Percentiles rank a stretch among this genome's conserved stretches.
Evolutionary conservation across 306 rosid species (phyloP).

Genomic region (Rosa rugosa): DNA sequence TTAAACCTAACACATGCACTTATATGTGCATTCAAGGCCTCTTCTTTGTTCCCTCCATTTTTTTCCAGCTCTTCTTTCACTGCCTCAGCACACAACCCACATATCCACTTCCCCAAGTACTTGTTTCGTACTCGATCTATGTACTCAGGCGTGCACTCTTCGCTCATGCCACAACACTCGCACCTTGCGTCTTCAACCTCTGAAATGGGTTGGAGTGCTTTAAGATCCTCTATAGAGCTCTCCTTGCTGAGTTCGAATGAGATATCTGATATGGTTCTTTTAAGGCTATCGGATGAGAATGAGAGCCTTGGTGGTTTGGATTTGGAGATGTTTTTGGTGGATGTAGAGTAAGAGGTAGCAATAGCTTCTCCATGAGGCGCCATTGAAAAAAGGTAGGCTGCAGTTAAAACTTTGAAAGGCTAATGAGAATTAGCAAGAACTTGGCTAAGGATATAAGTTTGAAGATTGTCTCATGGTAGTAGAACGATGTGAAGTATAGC

Average conservation of each 20-base stretch:
- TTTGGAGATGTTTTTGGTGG: conserved; percentile 38
- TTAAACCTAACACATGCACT: conserved; percentile 83
- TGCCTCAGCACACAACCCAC: conserved; percentile 86
- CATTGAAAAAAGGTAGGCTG: conserved; percentile 26
- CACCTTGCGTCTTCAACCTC: conserved; percentile 85
- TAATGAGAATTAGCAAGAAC: not conserved
- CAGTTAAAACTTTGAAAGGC: not conserved
- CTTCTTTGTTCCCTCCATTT: conserved; percentile 75
- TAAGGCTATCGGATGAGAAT: conserved; percentile 49
- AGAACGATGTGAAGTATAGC: conserved; percentile 13
- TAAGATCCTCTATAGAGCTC: conserved; percentile 19
- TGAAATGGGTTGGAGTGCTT: conserved; percentile 52
- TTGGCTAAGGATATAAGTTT: conserved; percentile 4
- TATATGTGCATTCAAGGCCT: conserved; percentile 66
- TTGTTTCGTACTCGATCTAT: conserved; percentile 60
- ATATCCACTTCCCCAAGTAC: conserved; percentile 70
- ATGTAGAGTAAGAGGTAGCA: conserved; percentile 25
- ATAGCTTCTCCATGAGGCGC: conserved; percentile 81
- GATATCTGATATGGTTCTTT: conserved; percentile 77
- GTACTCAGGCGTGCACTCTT: conserved; percentile 92
- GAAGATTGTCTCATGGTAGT: conserved; percentile 13
- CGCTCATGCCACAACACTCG: conserved; percentile 94
- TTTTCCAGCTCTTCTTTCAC: conserved; percentile 87
- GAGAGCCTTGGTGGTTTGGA: conserved; percentile 58
- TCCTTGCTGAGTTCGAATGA: conserved; percentile 63